These are phyloP conservation scores for Athelia psychrophila DNA, from an alignment of 1,284 basidiomycete species.

Conservation along the genomic window DNA sequence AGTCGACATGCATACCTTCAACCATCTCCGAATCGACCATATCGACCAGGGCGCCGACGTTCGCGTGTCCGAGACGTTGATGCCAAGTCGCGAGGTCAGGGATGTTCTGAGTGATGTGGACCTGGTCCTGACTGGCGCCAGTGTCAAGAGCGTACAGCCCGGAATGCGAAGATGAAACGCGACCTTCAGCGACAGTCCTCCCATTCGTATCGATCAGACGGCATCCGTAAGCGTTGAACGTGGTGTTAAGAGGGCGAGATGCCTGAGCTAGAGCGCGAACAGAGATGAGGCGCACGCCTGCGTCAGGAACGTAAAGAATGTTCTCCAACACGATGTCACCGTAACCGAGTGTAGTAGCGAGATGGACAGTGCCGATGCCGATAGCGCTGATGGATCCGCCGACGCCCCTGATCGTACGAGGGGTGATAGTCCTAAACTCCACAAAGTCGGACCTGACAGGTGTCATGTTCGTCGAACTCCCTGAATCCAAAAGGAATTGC, in stretches of 20 bases:
- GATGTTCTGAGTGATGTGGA: conserved; percentile 1
- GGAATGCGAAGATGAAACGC: too few species aligned
- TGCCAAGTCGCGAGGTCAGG: conserved; percentile 28
- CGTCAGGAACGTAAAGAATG: conserved; percentile 19
- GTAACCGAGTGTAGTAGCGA: conserved; percentile 18
- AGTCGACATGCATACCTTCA: conserved; percentile 28
- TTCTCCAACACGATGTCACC: conserved; percentile 14
- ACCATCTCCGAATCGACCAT: conserved; percentile 22
- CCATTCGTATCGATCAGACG: too few species aligned
- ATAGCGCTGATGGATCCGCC: conserved; percentile 28
- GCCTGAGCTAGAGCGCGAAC: conserved; percentile 15
- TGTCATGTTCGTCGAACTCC: conserved; percentile 25
- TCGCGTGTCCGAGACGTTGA: conserved; percentile 26
- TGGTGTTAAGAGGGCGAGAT: too few species aligned
- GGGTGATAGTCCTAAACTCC: conserved; percentile 19
- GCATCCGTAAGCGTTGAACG: too few species aligned
- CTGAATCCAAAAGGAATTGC: conserved; percentile 27
- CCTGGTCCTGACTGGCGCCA: too few species aligned
- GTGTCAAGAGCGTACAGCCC: too few species aligned
- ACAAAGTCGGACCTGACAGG: conserved; percentile 24
- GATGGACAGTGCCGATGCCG: conserved; percentile 25
- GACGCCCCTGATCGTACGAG: conserved; percentile 23
- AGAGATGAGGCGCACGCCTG: conserved; percentile 23
- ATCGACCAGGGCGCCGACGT: conserved; percentile 18
- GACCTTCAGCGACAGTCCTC: too few species aligned